Conservation (phyloP, 2,329 filamentous ascomycete genomes). For the Cladobotryum protrusum region DNA sequence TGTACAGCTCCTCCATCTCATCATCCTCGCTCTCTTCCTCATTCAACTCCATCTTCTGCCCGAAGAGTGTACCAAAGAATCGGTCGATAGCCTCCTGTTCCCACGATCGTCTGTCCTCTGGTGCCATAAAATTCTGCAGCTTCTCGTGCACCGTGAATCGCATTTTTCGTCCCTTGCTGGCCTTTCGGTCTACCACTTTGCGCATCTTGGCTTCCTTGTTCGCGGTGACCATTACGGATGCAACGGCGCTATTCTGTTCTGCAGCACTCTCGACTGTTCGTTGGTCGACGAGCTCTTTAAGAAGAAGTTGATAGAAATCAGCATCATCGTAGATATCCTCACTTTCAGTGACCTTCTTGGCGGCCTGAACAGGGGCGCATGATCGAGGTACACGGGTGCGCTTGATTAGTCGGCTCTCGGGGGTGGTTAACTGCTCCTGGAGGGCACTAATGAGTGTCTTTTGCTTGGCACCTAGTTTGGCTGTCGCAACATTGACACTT, state of each 20-base stretch:
- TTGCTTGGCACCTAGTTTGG: conserved; percentile 23
- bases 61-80: conserved; percentile 70
- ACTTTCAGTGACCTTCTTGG: conserved; percentile 51
- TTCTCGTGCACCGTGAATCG: conserved; percentile 95
- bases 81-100: conserved; percentile 70
- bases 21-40: conserved; percentile 50
- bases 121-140: conserved; percentile 95
- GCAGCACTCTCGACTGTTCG: conserved; percentile 63
- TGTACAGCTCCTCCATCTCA: conserved; percentile 46
- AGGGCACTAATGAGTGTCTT: conserved; percentile 57
- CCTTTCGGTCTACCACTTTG: conserved; percentile 83
- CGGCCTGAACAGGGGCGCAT: conserved; percentile 65
- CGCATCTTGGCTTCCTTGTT: conserved; percentile 72
- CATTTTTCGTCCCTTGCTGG: conserved; percentile 91
- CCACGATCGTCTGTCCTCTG: conserved; percentile 77
- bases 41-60: conserved; percentile 59
- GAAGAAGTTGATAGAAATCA: conserved; percentile 86
- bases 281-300: conserved; percentile 90
- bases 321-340: conserved; percentile 79
- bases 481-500: conserved; percentile 37
- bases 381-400: conserved; percentile 67
- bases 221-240: conserved; percentile 58
- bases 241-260: conserved; percentile 38
- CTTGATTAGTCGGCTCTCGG: conserved; percentile 58
- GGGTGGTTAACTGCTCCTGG: conserved; percentile 59